Evolutionary conservation across 768 basidiomycete genomes (phyloP), one percentile per base, ranked within the genome.

Genomic region (Boletus coccyginus): DNA sequence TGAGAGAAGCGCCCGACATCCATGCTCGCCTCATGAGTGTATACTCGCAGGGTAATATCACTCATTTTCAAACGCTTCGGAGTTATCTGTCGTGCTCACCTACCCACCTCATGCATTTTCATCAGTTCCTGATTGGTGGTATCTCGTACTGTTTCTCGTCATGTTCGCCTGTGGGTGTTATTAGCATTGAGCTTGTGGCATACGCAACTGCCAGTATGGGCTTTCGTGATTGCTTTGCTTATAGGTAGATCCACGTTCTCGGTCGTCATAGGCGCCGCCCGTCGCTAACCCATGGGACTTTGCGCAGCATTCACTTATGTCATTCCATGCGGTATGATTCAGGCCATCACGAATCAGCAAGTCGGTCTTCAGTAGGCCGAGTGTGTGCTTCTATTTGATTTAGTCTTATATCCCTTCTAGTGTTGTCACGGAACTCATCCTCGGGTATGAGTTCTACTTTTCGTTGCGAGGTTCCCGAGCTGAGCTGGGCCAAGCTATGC

Each of bases 51-150:
- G 70, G 71, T 73, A 59, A 40, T 7, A 16, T 47, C 8, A 4
- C 16, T 27, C n/a, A n/a, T 12, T 3, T 16, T 40, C 4, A 11
- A 40, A 10, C 3, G 11, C 35, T 17, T 29, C 33, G 11, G 13
- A 10, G 17, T 21, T 41, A 27, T n/a, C 17, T 3, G 4, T 52
- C 29, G 10, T 35, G 19, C 40, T 64, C 7, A 51, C 12, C 27
- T n/a, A 12, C 10, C 12, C 40, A 12, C 16, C 5, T 17, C 19
- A 7, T 31, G 9, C 46, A 9, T 42, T 47, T 10, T 40, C 13
- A 9, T 35, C 87, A 70, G 86, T 93, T 16, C 92, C 91, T 1
- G 81, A 92, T 56, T 92, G 88, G 90, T 94, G 92, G 92, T 94
- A 92, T 68, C 68, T 75, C 10, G 65, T 78, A 42, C 78, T 94